Evolutionary conservation across 192 early-diverging fungal genomes (phyloP).

Genomic region (Lobulomyces angularis): DNA sequence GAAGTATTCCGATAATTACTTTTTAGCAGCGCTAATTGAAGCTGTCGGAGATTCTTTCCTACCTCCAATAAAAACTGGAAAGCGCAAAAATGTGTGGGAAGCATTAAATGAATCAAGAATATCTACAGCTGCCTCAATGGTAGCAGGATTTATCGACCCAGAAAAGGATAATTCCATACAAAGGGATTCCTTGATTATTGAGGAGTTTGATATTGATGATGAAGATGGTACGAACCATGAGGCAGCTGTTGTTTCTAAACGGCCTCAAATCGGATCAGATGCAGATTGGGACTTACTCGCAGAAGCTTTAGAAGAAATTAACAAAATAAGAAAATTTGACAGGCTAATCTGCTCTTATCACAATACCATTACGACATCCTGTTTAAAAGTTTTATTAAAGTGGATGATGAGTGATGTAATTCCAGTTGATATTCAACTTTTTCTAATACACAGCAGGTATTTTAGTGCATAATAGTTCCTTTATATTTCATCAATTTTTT

Average conservation of each 20-base stretch:
- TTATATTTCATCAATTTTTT: not conserved
- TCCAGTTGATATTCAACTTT: constrained; percentile 53
- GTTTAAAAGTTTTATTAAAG: constrained; percentile 58
- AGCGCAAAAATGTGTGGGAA: constrained; percentile 2
- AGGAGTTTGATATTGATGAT: constrained; percentile 5
- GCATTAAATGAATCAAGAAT: not conserved
- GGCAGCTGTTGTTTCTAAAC: constrained; percentile 13
- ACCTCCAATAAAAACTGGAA: too few relatives aligned
- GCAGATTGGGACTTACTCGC: constrained; percentile 36
- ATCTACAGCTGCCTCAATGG: constrained; percentile 5
- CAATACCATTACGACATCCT: constrained; percentile 69
- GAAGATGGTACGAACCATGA: constrained; percentile 13
- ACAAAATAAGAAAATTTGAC: constrained; percentile 66
- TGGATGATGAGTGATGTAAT: constrained; percentile 56
- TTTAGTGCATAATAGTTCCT: not conserved
- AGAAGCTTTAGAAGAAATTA: constrained; percentile 55
- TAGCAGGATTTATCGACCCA: not conserved
- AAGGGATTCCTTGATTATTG: not conserved
- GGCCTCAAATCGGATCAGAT: constrained; percentile 19
- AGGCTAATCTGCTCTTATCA: constrained; percentile 74
- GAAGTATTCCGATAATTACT: constrained; percentile 71
- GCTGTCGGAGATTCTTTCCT: constrained; percentile 55
- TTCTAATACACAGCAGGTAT: constrained; percentile 54
- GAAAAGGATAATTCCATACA: constrained; percentile 5
- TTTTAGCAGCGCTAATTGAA: constrained; percentile 59